Evolutionary conservation across 1,284 basidiomycete genomes (phyloP), one percentile per base, ranked within the genome.

Genomic region (Tetrapyrgos nigripes): DNA sequence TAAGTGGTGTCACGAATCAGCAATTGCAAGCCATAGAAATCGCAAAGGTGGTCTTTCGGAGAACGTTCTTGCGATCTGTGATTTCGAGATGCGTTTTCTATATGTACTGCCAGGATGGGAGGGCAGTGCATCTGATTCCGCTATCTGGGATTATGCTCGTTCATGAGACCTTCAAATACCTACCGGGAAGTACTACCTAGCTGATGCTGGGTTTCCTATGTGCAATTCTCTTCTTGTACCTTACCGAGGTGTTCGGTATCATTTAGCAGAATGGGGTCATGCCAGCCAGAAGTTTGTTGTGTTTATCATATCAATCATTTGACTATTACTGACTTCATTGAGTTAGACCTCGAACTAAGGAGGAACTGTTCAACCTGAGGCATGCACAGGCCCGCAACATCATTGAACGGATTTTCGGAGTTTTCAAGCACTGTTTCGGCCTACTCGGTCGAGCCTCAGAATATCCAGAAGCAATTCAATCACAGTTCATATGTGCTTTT

Each of bases 91-190:
- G 31, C 57, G 48, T 6, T 73, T 76, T 59, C 45, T 62, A 4
- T 73, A 76, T 63, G 51, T 72, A 10, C 56, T 71, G 45, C 46
- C 57, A 43, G 73, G 73, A 5, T 76, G 71, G 68, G 73, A 76
- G 55, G 75, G 73, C 27, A 69, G 64, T 58, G 66, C 68, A 13
- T 63, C 73, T 23, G 71, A 76, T 65, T 61, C 65, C 17, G n/a
- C 48, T 0, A 57, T 74, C n/a, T n/a, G 62, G 62, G 58, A 64
- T n/a, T 26, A 63, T n/a, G 61, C 64, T 3, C 50, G 62, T 1
- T 4, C 49, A 1, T 31, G 28, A 43, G 65, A 67, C 50, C 43
- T 70, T 1, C 29, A 50, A 11, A 59, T 70, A 23, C 68, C 66
- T 1, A 46, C 21, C 11, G 60, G 62, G 5, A 60, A 62, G 35